Evolutionary conservation across 352 stramenopile genomes (phyloP), one percentile per base, ranked within the genome.

Genomic region (Phytopythium aichiense): DNA sequence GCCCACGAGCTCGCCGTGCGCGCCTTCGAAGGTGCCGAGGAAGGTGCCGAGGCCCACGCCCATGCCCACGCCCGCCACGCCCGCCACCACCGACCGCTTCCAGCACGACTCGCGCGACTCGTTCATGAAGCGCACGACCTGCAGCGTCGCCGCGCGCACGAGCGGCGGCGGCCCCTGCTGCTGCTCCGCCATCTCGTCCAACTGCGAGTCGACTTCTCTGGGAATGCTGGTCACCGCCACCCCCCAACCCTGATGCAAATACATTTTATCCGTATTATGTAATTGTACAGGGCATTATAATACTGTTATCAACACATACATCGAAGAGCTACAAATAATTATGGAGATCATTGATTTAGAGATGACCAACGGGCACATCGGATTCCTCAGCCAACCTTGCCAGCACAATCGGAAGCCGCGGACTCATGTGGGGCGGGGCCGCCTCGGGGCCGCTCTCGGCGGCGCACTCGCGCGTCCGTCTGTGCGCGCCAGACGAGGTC

Each of bases 1-100:
- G 50, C 87, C 87, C 23, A 94, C 78, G 13, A 95, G 71, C 52
- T 95, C 87, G 53, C 87, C 87, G 46, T 95, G 87, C 23, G 87
- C 87, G 30, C 85, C 87, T 61, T 95, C 87, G 46, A 95, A 94
- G 43, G 87, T 95, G 67, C 87, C 87, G 13, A 95, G 77, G 61
- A 95, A 95, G 45, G 81, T 89, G 66, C 87, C 87, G 37, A 95
- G 66, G 2, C 87, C 85, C 20, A 95, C 74, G 59, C 87, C 87
- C 85, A 95, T 94, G 59, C 60, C 64, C 16, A 74, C 83, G 42
- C 87, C 87, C 53, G 74, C 77, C 40, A 91, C 77, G 5, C 79
- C 83, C 20, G 87, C 81, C 16, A 95, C 72, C 18, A 93, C 79
- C 58, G 85, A 91, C 57, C 91, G 88, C 73, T 95, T 94, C 66